A percentile compares a stretch with the other conserved stretches of the same genome.
Conservation (phyloP, 768 basidiomycete species). For the Mycena chlorophos region DNA sequence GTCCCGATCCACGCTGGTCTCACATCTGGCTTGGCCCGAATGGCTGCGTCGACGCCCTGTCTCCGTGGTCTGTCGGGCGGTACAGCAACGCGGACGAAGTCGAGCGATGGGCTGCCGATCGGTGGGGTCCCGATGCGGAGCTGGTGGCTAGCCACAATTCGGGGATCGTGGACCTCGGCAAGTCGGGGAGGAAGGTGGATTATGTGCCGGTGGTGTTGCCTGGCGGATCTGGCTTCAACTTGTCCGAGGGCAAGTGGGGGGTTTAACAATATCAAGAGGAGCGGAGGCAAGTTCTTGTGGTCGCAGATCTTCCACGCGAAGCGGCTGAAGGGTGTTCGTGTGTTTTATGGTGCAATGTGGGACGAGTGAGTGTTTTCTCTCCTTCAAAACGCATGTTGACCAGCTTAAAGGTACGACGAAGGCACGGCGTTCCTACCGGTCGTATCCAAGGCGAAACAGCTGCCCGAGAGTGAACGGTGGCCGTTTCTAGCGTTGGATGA, state of each 20-base stretch:
- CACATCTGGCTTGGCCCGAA: constrained; percentile 67
- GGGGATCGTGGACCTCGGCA: constrained; percentile 28
- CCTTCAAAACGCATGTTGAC: background rate
- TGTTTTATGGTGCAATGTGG: constrained; percentile 85
- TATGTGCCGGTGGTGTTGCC: constrained; percentile 85
- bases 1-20: constrained; percentile 63
- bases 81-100: constrained; percentile 61
- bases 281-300: constrained; percentile 80
- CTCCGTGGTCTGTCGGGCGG: constrained; percentile 82
- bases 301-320: constrained; percentile 72
- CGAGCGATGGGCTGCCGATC: constrained; percentile 60
- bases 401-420: constrained; percentile 68
- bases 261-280: constrained; percentile 69
- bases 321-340: constrained; percentile 48
- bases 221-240: constrained; percentile 75
- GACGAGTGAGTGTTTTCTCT: constrained; percentile 57
- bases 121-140: constrained; percentile 65
- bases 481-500: constrained; percentile 73
- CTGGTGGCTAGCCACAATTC: constrained; percentile 53
- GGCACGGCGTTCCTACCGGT: constrained; percentile 82
- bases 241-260: constrained; percentile 70
- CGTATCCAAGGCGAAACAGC: constrained; percentile 53
- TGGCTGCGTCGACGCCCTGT: constrained; percentile 64
- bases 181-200: constrained; percentile 54
- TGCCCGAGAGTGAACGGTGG: constrained; percentile 61